Evolutionary conservation across 2,329 filamentous ascomycete genomes (phyloP).

Genomic region (Ophiostoma quercus): DNA sequence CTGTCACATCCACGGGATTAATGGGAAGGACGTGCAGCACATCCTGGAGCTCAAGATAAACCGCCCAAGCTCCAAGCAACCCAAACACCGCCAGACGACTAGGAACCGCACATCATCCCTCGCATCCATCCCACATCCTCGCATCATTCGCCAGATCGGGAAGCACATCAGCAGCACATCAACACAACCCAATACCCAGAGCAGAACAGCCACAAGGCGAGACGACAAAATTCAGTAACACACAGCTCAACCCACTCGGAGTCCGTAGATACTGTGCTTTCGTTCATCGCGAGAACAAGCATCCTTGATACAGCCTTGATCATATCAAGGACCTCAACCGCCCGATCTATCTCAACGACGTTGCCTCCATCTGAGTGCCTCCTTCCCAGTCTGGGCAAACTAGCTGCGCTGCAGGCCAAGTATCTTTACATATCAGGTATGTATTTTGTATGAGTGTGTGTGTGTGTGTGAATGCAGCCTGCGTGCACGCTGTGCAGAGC

Average conservation of each 20-base stretch:
- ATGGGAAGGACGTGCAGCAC: neutral
- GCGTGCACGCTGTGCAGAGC: constrained; percentile 13
- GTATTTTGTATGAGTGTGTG: neutral
- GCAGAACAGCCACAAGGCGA: neutral
- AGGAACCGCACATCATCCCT: constrained; percentile 1
- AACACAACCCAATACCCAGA: neutral
- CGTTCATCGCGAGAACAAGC: neutral
- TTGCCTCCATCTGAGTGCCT: constrained; percentile 9
- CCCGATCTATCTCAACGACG: neutral
- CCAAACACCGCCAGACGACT: neutral
- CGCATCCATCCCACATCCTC: neutral
- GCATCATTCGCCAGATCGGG: neutral
- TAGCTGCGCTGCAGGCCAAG: constrained; percentile 11
- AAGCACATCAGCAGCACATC: neutral
- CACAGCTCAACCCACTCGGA: neutral
- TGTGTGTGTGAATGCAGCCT: constrained; percentile 2
- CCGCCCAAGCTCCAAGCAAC: neutral
- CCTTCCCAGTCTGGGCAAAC: constrained; percentile 14
- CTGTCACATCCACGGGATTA: neutral
- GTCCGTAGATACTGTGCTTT: constrained; percentile 6
- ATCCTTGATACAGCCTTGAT: neutral
- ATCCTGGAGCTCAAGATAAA: neutral
- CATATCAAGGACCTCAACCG: neutral
- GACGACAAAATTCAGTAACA: neutral
- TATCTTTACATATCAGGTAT: constrained; percentile 11